phyloP scores from a whole-genome alignment of 495 filamentous ascomycete genomes.

The Letharia lupina region DNA sequence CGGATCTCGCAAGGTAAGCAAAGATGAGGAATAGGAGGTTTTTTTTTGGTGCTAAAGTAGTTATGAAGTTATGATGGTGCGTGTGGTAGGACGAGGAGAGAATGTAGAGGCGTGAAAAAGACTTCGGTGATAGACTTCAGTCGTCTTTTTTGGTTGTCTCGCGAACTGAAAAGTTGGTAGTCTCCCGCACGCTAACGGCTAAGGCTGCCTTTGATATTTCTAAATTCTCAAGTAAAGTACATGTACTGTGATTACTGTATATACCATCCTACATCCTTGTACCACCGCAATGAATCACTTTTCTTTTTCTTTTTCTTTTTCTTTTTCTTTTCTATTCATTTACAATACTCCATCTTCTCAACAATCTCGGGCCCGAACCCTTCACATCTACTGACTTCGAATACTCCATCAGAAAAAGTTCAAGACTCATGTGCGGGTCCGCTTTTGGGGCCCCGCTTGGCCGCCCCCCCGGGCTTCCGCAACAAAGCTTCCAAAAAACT shows the following conservation, averaged over 20 bases:
- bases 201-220: constrained; percentile 1
- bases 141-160: not conserved
- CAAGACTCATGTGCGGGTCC: not conserved
- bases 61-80: not conserved
- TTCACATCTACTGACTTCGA: not conserved
- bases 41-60: not conserved
- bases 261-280: not conserved
- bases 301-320: not conserved
- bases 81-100: not conserved
- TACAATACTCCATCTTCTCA: not conserved
- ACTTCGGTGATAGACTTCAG: not conserved
- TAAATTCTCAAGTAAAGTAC: not conserved
- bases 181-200: constrained; percentile 6
- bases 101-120: not conserved
- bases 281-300: not conserved
- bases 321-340: no score
- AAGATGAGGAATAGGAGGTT: constrained; percentile 1
- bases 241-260: not conserved
- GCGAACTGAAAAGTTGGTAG: not conserved
- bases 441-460: not conserved
- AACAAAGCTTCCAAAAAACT: not conserved
- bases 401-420: no score
- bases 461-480: not conserved
- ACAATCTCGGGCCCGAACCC: not conserved
- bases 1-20: constrained; percentile 7